These are phyloP conservation scores for Aspergillus eucalypticola DNA, from an alignment of 2,329 filamentous ascomycete genomes.

Conservation along the genomic window DNA sequence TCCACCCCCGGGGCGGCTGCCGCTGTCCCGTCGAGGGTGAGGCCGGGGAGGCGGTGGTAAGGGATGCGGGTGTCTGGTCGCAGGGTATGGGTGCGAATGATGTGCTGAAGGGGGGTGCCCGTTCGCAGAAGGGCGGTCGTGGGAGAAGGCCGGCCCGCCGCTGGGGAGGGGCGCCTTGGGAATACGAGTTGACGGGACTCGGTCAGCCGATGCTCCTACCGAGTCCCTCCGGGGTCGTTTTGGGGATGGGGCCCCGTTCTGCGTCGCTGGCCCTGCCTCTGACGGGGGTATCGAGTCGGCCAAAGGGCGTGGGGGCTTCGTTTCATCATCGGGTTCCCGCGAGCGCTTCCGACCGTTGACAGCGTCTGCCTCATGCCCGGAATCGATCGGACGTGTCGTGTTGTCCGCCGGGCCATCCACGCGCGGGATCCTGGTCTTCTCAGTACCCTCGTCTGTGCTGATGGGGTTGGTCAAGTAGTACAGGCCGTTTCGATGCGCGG, in stretches of 20 bases:
- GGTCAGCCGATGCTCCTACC: slow-evolving; percentile 11
- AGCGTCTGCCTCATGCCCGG: slow-evolving; percentile 12
- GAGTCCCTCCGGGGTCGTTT: slow-evolving; percentile 40
- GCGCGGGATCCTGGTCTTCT: slow-evolving; percentile 39
- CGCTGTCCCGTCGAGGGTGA: slow-evolving; percentile 19
- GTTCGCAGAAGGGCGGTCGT: slow-evolving; percentile 19
- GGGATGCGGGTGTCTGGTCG: slow-evolving; percentile 25
- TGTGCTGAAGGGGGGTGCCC: slow-evolving; percentile 16
- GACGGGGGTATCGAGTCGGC: slow-evolving; percentile 12
- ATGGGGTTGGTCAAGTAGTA: slow-evolving; percentile 43
- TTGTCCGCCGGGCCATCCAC: slow-evolving; percentile 29
- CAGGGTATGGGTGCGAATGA: slow-evolving; percentile 16
- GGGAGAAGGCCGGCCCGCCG: slow-evolving; percentile 11
- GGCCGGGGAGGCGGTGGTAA: slow-evolving; percentile 20
- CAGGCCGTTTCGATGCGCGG: slow-evolving; percentile 46
- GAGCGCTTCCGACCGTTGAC: slow-evolving; percentile 43
- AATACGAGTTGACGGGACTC: slow-evolving; percentile 13
- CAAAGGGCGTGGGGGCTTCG: slow-evolving; percentile 12
- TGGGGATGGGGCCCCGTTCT: slow-evolving; percentile 36
- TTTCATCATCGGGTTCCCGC: slow-evolving; percentile 35
- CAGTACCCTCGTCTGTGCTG: slow-evolving; percentile 36
- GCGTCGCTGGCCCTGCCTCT: slow-evolving; percentile 10
- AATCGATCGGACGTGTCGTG: neutral
- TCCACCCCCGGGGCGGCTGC: slow-evolving; percentile 12
- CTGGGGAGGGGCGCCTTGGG: slow-evolving; percentile 11